Percentiles rank a stretch among this genome's conserved stretches.
phyloP scores from a whole-genome alignment of 2,329 filamentous ascomycete species.

The Neoscytalidium dimidiatum region DNA sequence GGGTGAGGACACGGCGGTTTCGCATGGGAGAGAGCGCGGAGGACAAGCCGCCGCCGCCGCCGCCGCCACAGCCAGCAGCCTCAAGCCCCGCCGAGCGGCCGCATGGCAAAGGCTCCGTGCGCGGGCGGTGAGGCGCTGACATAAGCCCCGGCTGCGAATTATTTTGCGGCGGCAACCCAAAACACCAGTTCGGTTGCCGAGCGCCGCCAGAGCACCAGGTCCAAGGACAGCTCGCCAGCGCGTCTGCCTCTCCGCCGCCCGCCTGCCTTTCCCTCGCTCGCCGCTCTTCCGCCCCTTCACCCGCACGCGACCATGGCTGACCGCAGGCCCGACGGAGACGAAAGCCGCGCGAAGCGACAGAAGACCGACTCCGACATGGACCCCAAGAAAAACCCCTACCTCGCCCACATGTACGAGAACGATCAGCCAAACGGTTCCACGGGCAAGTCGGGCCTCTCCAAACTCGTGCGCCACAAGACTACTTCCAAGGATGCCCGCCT shows the following conservation, averaged over 20 bases:
- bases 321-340: slow-evolving; percentile 56
- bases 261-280: background rate
- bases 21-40: no score
- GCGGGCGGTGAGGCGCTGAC: slow-evolving; percentile 7
- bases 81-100: no score
- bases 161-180: slow-evolving; percentile 4
- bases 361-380: slow-evolving; percentile 54
- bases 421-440: slow-evolving; percentile 37
- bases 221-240: no score
- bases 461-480: slow-evolving; percentile 76
- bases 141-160: slow-evolving; percentile 8
- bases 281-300: background rate
- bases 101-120: no score
- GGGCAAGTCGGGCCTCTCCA: slow-evolving; percentile 33
- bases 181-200: slow-evolving; percentile 9
- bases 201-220: background rate
- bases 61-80: no score
- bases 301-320: slow-evolving; percentile 52
- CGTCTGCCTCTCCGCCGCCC: background rate
- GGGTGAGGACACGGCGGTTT: no score
- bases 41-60: no score
- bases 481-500: slow-evolving; percentile 72
- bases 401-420: slow-evolving; percentile 80
- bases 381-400: slow-evolving; percentile 76
- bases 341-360: slow-evolving; percentile 56